A percentile compares a stretch with the other conserved stretches of the same genome.
These are phyloP conservation scores for Nicotiana sylvestris DNA, from an alignment of 257 asterid genomes.

Conservation along the genomic window DNA sequence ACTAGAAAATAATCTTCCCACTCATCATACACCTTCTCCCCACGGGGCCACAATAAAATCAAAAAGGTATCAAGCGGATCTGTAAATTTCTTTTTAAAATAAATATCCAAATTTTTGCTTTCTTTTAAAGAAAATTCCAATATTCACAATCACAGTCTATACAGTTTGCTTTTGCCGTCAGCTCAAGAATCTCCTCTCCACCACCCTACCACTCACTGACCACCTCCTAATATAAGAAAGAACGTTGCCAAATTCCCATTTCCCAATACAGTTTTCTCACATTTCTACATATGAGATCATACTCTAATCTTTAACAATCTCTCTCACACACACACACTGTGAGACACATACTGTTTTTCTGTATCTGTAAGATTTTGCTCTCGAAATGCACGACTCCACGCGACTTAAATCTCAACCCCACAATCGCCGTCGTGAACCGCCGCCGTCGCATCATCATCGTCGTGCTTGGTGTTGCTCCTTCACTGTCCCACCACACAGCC, in stretches of 20 bases:
- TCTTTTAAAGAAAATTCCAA: background rate
- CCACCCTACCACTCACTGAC: background rate
- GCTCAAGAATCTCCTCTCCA: background rate
- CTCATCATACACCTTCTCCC: background rate
- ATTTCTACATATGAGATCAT: background rate
- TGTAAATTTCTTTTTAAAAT: background rate
- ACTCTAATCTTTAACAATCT: no score
- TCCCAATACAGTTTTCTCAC: background rate
- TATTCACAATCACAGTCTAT: background rate
- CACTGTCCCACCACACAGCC: conserved; percentile 70
- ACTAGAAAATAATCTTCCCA: background rate
- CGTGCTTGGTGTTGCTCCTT: conserved; percentile 91
- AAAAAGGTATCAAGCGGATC: background rate
- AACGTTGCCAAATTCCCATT: background rate
- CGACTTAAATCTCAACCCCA: conserved; percentile 22
- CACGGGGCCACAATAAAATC: background rate
- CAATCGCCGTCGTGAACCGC: conserved; percentile 49
- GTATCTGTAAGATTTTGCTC: background rate
- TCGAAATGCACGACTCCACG: conserved; percentile 44
- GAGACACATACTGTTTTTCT: background rate
- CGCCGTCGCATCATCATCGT: conserved; percentile 47
- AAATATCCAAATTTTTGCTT: background rate
- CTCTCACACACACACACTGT: background rate
- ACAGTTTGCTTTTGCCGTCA: background rate
- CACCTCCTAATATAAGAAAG: background rate